phyloP scores from a whole-genome alignment of 371 early-diverging fungal species.

The Circinella minor region DNA sequence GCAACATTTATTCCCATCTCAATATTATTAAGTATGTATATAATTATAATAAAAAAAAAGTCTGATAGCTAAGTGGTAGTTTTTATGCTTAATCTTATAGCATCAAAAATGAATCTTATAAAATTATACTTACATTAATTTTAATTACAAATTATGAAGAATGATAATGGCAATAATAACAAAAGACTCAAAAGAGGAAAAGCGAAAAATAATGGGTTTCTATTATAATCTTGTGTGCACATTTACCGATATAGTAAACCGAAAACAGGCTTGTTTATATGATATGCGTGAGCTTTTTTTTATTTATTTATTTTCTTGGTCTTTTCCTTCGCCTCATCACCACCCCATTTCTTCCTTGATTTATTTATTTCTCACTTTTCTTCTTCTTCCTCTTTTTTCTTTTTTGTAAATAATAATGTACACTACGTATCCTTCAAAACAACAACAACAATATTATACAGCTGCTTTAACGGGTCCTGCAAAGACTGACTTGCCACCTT shows the following conservation, averaged over 20 bases:
- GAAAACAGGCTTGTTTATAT: slow-evolving; percentile 12
- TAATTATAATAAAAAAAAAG: background rate
- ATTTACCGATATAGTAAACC: slow-evolving; percentile 16
- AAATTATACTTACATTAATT: background rate
- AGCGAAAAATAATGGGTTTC: background rate
- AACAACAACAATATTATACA: slow-evolving; percentile 14
- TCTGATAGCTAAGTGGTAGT: background rate
- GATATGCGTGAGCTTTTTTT: background rate
- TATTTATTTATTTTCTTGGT: too few relatives aligned
- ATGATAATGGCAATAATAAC: too few relatives aligned
- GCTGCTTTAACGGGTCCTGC: slow-evolving; percentile 13
- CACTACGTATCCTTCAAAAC: slow-evolving; percentile 5
- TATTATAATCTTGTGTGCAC: background rate
- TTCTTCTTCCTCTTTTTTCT: slow-evolving; percentile 14
- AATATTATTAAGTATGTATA: background rate
- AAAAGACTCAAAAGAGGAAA: too few relatives aligned
- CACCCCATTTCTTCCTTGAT: background rate
- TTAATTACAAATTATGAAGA: background rate
- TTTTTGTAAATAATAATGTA: slow-evolving; percentile 19
- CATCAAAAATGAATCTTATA: background rate
- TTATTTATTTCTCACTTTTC: slow-evolving; percentile 5
- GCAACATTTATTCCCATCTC: slow-evolving; percentile 3
- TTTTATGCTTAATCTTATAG: too few relatives aligned
- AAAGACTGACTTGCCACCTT: background rate
- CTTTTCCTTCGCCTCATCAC: background rate